Conservation (phyloP, 805 yeast species). For the Candida montana region DNA sequence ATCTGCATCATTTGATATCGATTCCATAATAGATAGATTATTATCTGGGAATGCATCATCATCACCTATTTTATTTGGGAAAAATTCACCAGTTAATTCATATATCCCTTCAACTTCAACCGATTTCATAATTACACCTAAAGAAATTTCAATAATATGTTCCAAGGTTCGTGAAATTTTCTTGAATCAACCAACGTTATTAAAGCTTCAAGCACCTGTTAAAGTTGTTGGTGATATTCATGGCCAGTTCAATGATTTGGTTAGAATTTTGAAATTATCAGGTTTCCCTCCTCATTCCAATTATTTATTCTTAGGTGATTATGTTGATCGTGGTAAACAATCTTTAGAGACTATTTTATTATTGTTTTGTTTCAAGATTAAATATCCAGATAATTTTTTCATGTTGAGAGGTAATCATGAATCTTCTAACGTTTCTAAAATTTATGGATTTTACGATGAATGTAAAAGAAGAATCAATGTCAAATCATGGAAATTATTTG, state of each 20-base stretch:
- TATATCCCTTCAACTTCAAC: conserved; percentile 3
- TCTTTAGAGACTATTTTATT: conserved; percentile 86
- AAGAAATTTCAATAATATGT: conserved; percentile 80
- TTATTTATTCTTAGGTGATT: conserved; percentile 90
- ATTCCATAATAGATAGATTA: conserved; percentile 56
- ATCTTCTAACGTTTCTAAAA: conserved; percentile 93
- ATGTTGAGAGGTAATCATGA: conserved; percentile 94
- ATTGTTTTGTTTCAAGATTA: conserved; percentile 87
- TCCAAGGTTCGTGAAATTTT: conserved; percentile 83
- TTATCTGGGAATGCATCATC: conserved; percentile 28
- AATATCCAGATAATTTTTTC: conserved; percentile 94
- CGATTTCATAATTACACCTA: conserved; percentile 22
- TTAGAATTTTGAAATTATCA: conserved; percentile 88
- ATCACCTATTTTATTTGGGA: conserved; percentile 14
- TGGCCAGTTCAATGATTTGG: conserved; percentile 90
- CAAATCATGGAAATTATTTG: conserved; percentile 89
- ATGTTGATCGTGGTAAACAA: conserved; percentile 97
- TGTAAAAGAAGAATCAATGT: conserved; percentile 91
- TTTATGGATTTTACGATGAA: conserved; percentile 96
- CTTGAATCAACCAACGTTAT: conserved; percentile 79
- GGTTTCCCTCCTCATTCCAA: conserved; percentile 96
- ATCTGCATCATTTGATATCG: conserved; percentile 41
- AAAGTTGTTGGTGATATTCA: conserved; percentile 91
- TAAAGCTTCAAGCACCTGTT: conserved; percentile 76
- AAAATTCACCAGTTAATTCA: conserved; percentile 11